Evolutionary conservation across 495 filamentous ascomycete species (phyloP).

Genomic region (Penicillium ochrochloron): DNA sequence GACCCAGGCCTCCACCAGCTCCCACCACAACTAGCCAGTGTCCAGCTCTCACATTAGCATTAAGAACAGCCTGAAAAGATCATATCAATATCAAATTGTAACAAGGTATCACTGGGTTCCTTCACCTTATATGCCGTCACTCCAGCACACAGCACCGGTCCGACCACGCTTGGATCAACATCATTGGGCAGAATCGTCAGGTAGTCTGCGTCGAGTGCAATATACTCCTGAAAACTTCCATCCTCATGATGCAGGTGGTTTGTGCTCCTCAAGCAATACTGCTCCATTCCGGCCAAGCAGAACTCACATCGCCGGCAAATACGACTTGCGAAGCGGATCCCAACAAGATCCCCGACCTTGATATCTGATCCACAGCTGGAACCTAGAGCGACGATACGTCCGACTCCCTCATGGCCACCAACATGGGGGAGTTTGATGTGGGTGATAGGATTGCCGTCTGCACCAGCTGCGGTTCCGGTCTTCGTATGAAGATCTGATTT

Average conservation of each 20-base stretch:
- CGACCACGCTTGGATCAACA: slow-evolving; percentile 47
- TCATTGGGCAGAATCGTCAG: slow-evolving; percentile 51
- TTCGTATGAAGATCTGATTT: slow-evolving; percentile 53
- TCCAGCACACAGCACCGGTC: slow-evolving; percentile 52
- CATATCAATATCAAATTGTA: background rate
- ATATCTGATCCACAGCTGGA: slow-evolving; percentile 36
- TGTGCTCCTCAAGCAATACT: slow-evolving; percentile 48
- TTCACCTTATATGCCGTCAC: slow-evolving; percentile 43
- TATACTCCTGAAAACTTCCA: slow-evolving; percentile 53
- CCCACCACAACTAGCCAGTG: slow-evolving; percentile 53
- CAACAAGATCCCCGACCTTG: slow-evolving; percentile 48
- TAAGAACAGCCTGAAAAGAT: slow-evolving; percentile 41
- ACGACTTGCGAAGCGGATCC: slow-evolving; percentile 51
- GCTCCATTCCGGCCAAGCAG: slow-evolving; percentile 52
- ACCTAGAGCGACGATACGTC: slow-evolving; percentile 47
- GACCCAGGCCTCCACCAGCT: slow-evolving; percentile 55
- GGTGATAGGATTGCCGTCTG: slow-evolving; percentile 52
- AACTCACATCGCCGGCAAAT: slow-evolving; percentile 55
- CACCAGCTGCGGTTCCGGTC: slow-evolving; percentile 46
- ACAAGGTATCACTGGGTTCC: background rate
- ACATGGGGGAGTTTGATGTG: slow-evolving; percentile 55
- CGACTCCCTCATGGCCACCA: slow-evolving; percentile 56
- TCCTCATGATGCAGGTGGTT: slow-evolving; percentile 57
- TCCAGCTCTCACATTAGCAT: slow-evolving; percentile 44
- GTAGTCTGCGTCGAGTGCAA: slow-evolving; percentile 52